Evolutionary conservation across 345 rosid genomes (phyloP).

Genomic region (Camelina neglecta): DNA sequence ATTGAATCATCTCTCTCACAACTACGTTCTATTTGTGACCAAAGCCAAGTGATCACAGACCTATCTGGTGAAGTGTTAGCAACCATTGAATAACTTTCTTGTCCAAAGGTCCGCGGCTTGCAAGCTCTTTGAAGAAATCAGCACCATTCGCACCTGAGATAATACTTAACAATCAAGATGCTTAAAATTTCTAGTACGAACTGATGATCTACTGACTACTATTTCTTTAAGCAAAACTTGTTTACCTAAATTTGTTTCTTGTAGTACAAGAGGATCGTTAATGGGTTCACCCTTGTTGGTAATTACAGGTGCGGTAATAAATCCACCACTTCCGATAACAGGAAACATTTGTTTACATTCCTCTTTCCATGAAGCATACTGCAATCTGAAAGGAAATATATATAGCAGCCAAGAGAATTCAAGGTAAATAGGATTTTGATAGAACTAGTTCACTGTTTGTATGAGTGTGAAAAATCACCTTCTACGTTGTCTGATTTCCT

Average conservation of each 20-base stretch:
- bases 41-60: conserved; percentile 49
- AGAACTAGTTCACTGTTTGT: not conserved
- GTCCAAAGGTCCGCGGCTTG: conserved; percentile 63
- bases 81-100: conserved; percentile 86
- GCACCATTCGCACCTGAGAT: conserved; percentile 41
- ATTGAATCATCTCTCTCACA: not conserved
- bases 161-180: not conserved
- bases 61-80: conserved; percentile 94
- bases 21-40: not conserved
- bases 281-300: conserved; percentile 83
- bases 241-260: conserved; percentile 65
- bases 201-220: not conserved
- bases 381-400: conserved; percentile 53
- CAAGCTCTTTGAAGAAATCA: conserved; percentile 61
- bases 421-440: not conserved
- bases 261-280: conserved; percentile 75
- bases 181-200: conserved; percentile 26
- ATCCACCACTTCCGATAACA: conserved; percentile 84
- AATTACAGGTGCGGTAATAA: conserved; percentile 88
- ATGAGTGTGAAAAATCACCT: conserved; percentile 56
- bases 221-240: conserved; percentile 35
- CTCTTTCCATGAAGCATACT: conserved; percentile 80
- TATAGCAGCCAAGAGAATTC: conserved; percentile 24
- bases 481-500: conserved; percentile 68
- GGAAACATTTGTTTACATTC: conserved; percentile 80